phyloP scores from a whole-genome alignment of 352 stramenopile genomes.

The Phytophthora pisi region DNA sequence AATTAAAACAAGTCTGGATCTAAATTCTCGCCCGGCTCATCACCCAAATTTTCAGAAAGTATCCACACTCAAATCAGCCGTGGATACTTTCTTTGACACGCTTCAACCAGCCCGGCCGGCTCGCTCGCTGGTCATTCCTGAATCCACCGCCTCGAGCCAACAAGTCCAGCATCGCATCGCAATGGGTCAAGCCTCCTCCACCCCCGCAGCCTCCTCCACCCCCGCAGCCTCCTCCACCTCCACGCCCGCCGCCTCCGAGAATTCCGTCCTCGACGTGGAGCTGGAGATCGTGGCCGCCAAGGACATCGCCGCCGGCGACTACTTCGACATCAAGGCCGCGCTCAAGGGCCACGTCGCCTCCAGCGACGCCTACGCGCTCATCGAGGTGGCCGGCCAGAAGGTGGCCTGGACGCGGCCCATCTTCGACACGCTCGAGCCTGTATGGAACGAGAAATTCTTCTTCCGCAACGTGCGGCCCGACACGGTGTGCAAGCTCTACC shows the following conservation, averaged over 20 bases:
- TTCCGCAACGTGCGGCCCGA: constrained; percentile 45
- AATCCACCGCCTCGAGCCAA: constrained; percentile 3
- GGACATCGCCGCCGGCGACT: constrained; percentile 40
- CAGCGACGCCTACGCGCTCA: constrained; percentile 45
- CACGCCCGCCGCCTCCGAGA: constrained; percentile 10
- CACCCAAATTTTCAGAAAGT: neutral
- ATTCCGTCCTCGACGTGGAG: constrained; percentile 39
- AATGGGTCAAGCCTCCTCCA: neutral
- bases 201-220: constrained; percentile 23
- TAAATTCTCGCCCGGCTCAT: neutral
- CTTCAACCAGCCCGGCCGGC: neutral
- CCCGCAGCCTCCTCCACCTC: constrained; percentile 29
- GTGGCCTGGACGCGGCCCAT: constrained; percentile 46
- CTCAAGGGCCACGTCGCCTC: constrained; percentile 38
- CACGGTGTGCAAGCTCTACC: constrained; percentile 42
- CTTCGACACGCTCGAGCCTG: constrained; percentile 39
- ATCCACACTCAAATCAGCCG: neutral
- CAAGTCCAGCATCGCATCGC: neutral
- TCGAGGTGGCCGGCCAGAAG: constrained; percentile 41
- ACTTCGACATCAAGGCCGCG: constrained; percentile 28
- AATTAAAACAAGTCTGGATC: neutral
- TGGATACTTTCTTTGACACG: neutral
- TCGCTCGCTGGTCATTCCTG: constrained; percentile 8
- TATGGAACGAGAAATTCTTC: constrained; percentile 50
- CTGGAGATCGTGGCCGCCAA: constrained; percentile 45